Evolutionary conservation across 768 basidiomycete species (phyloP), one percentile per base, ranked within the genome.

Genomic region (Mycena belliarum): DNA sequence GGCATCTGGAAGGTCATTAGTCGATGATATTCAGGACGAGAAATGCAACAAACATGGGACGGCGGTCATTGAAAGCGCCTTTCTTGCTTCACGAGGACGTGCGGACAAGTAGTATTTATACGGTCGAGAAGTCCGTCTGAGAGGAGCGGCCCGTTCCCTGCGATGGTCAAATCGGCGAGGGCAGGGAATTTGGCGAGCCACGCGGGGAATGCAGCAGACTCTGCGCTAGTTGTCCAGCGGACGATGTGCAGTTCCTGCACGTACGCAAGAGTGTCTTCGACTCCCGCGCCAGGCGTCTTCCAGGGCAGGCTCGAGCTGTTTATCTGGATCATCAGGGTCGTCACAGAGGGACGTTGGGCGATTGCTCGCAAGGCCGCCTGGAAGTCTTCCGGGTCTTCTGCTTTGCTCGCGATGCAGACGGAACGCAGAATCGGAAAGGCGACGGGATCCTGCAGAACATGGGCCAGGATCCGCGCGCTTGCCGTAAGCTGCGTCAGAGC

Each of bases 131-230:
- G 33, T 25, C 49, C 15, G 14, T 28, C 21, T 6, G 56, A 45
- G 2, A 57, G 18, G 20, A 57, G 43, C 12, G 55, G 56, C 15
- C 42, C 49, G 35, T 18, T 38, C 6, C 46, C 57, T 1, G 51
- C 32, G 12, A 59, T 43, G 23, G 23, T 23, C 11, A 59, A 16
- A n/a, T 48, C 38, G 2, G 40, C 46, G 14, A 59, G 40, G 2
- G 25, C 45, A 2, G 57, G 45, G 33, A 59, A 59, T 46, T 45
- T 24, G 6, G 57, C 51, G 3, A 52, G 40, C 57, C 57, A 59
- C 18, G 18, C 14, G 24, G 57, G 50, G 9, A 59, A 48, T 14
- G 45, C 8, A n/a, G 9, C 8, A 24, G 33, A n/a, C 28, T 46
- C 49, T 3, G 26, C 44, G 15, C 45, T 37, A 15, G 8, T 38